Evolutionary conservation across 768 basidiomycete species (phyloP).

Genomic region (Daedaleopsis sinensis): DNA sequence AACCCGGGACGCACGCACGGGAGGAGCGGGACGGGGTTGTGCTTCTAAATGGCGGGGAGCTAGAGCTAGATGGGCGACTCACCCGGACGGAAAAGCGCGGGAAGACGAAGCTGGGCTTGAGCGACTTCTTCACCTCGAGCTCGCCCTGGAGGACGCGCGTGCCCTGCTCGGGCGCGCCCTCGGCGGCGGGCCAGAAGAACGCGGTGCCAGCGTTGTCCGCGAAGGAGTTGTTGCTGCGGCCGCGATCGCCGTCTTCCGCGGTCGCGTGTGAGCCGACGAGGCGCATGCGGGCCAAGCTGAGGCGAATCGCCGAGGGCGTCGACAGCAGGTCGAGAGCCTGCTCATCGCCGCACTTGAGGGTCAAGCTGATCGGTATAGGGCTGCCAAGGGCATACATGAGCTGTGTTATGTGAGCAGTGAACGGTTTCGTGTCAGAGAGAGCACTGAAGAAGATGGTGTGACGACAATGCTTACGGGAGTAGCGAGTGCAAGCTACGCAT

Average conservation of each 20-base stretch:
- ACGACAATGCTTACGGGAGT: slow-evolving; percentile 41
- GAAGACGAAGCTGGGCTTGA: slow-evolving; percentile 48
- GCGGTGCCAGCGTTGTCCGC: slow-evolving; percentile 43
- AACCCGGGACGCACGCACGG: background rate
- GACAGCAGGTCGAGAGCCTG: slow-evolving; percentile 55
- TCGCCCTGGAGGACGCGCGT: slow-evolving; percentile 51
- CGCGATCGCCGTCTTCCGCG: slow-evolving; percentile 38
- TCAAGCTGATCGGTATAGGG: slow-evolving; percentile 53
- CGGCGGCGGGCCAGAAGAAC: slow-evolving; percentile 51
- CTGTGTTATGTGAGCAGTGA: background rate
- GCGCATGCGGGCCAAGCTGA: slow-evolving; percentile 51
- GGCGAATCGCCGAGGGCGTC: slow-evolving; percentile 39
- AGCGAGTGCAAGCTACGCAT: slow-evolving; percentile 48
- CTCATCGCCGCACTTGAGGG: slow-evolving; percentile 45
- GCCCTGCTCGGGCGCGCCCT: slow-evolving; percentile 33
- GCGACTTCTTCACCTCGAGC: slow-evolving; percentile 45
- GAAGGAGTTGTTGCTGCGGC: slow-evolving; percentile 52
- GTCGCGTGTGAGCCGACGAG: slow-evolving; percentile 49
- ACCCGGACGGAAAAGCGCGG: slow-evolving; percentile 52
- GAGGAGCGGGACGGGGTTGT: background rate
- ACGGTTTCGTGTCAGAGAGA: slow-evolving; percentile 16
- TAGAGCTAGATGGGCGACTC: slow-evolving; percentile 27
- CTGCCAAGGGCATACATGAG: slow-evolving; percentile 48
- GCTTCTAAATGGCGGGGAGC: no score
- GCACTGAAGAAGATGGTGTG: slow-evolving; percentile 37